Conservation (phyloP, 2,329 filamentous ascomycete species). For the Ilyonectria destructans region DNA sequence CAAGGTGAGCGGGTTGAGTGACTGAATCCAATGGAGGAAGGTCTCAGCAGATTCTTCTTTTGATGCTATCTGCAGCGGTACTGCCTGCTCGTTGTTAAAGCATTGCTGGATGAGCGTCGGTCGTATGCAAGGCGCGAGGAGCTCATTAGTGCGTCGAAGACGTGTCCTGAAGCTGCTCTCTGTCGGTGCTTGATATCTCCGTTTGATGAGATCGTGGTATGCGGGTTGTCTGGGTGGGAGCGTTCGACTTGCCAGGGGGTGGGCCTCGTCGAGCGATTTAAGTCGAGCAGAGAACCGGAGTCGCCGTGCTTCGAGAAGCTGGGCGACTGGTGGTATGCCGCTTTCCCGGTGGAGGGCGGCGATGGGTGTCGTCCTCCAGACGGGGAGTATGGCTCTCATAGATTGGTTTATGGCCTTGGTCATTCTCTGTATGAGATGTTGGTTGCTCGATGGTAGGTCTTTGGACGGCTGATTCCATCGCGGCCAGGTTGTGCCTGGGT, state of each 20-base stretch:
- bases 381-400: too few relatives aligned
- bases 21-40: slow-evolving; percentile 27
- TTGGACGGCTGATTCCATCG: too few relatives aligned
- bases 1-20: slow-evolving; percentile 15
- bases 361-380: too few relatives aligned
- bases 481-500: too few relatives aligned
- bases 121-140: slow-evolving; percentile 19
- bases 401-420: too few relatives aligned
- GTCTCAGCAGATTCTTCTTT: slow-evolving; percentile 32
- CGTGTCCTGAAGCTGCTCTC: slow-evolving; percentile 15
- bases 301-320: slow-evolving; percentile 29
- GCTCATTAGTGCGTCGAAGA: slow-evolving; percentile 24
- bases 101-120: slow-evolving; percentile 4
- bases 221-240: slow-evolving; percentile 5
- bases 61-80: slow-evolving; percentile 21
- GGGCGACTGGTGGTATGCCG: too few relatives aligned
- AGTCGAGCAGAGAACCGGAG: slow-evolving; percentile 33
- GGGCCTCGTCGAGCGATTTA: slow-evolving; percentile 33
- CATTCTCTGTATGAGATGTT: too few relatives aligned
- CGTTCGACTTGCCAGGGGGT: slow-evolving; percentile 36
- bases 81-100: background rate
- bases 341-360: too few relatives aligned
- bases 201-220: slow-evolving; percentile 22
- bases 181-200: slow-evolving; percentile 25
- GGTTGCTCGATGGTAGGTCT: too few relatives aligned